A percentile compares a stretch with the other conserved stretches of the same genome.
phyloP scores from a whole-genome alignment of 2,329 filamentous ascomycete genomes.

The Aschersonia sp. region DNA sequence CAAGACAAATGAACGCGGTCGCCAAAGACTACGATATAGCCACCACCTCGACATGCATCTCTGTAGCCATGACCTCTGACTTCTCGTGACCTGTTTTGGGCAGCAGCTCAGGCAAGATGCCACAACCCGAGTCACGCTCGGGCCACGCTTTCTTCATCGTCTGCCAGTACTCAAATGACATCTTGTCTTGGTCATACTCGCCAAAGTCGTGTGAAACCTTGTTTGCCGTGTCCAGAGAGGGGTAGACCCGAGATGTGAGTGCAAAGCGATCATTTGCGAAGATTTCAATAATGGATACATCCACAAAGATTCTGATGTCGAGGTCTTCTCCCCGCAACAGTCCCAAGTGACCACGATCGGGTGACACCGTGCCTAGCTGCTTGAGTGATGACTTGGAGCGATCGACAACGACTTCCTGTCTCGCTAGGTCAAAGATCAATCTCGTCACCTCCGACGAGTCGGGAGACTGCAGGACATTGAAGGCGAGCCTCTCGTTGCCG shows the following conservation, averaged over 20 bases:
- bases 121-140: constrained; percentile 1
- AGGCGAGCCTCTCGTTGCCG: constrained; percentile 2
- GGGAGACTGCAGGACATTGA: constrained; percentile 3
- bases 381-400: constrained; percentile 6
- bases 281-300: constrained; percentile 9
- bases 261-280: constrained; percentile 10
- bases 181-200: not conserved
- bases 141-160: constrained; percentile 2
- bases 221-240: constrained; percentile 4
- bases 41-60: not conserved
- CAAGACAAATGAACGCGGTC: not conserved
- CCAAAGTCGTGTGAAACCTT: constrained; percentile 1
- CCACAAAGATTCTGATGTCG: constrained; percentile 7
- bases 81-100: not conserved
- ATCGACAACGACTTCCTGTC: constrained; percentile 7
- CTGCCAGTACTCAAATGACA: constrained; percentile 2
- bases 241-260: constrained; percentile 9
- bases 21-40: not conserved
- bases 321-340: constrained; percentile 8
- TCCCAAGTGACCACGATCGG: constrained; percentile 1
- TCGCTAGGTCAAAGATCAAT: constrained; percentile 6
- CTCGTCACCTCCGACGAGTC: constrained; percentile 5
- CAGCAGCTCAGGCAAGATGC: constrained; percentile 2
- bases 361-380: constrained; percentile 1
- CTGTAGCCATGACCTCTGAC: not conserved